Conservation (phyloP, 495 filamentous ascomycete species). For the Podospora didyma region DNA sequence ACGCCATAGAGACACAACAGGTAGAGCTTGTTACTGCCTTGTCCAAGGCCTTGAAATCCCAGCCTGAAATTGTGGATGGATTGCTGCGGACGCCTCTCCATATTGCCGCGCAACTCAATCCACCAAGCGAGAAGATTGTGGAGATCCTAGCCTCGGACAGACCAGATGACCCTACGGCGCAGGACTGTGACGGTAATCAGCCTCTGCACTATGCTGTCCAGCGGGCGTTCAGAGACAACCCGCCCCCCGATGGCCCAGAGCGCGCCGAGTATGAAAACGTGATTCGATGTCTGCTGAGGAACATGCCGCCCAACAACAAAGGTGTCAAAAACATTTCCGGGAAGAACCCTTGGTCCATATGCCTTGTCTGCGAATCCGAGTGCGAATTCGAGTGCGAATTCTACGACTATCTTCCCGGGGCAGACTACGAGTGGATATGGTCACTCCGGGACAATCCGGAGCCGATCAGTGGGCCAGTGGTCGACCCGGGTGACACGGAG, state of each 20-base stretch:
- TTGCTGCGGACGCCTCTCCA: constrained; percentile 8
- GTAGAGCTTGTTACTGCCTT: too few relatives aligned
- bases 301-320: too few relatives aligned
- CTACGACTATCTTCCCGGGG: not conserved
- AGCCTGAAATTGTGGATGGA: not conserved
- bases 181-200: constrained; percentile 5
- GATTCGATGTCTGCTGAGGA: constrained; percentile 6
- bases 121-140: constrained; percentile 7
- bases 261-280: not conserved
- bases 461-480: constrained; percentile 7
- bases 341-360: too few relatives aligned
- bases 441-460: constrained; percentile 9
- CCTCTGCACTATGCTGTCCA: constrained; percentile 11
- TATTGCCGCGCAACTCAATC: not conserved
- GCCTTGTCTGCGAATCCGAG: not conserved
- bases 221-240: not conserved
- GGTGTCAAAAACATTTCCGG: too few relatives aligned
- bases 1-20: too few relatives aligned
- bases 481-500: not conserved
- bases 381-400: not conserved
- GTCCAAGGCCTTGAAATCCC: constrained; percentile 1
- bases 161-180: not conserved
- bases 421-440: constrained; percentile 5
- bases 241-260: not conserved
- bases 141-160: constrained; percentile 2